A percentile compares a stretch with the other conserved stretches of the same genome.
Evolutionary conservation across 2,329 filamentous ascomycete species (phyloP).

Genomic region (Microascus cirrosus): DNA sequence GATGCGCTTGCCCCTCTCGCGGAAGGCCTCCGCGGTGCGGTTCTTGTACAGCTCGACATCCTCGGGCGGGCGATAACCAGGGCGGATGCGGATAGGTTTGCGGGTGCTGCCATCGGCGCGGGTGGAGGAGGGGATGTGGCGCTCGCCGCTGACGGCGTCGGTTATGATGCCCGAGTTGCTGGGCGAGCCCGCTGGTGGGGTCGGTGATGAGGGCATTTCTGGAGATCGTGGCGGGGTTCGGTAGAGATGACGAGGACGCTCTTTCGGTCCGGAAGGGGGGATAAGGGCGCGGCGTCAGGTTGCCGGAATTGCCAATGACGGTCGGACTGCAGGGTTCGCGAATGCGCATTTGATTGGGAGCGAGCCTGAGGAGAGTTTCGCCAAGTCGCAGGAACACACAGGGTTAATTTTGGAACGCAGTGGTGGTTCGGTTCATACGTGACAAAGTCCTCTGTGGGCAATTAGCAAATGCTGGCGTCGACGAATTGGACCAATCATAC

Average conservation of each 20-base stretch:
- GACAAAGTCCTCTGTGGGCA: no score
- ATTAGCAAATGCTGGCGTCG: no score
- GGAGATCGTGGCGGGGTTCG: background rate
- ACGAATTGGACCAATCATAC: no score
- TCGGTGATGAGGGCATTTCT: background rate
- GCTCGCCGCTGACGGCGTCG: constrained; percentile 63
- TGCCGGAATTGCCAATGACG: background rate
- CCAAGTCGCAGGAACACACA: no score
- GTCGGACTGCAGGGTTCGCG: no score
- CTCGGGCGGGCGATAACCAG: constrained; percentile 87
- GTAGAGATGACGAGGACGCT: background rate
- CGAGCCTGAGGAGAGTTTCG: no score
- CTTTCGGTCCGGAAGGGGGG: background rate
- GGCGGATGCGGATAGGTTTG: constrained; percentile 86
- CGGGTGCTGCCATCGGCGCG: constrained; percentile 85
- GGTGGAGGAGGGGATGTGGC: constrained; percentile 78
- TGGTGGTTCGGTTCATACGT: no score
- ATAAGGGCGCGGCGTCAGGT: background rate
- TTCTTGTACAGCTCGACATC: constrained; percentile 97
- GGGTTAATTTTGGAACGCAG: no score
- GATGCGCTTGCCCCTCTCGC: constrained; percentile 48
- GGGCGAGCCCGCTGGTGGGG: background rate
- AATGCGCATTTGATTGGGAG: no score
- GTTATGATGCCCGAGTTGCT: constrained; percentile 58
- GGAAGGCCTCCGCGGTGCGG: constrained; percentile 74